phyloP scores from a whole-genome alignment of 345 rosid species.

The Odontarrhena argentea region DNA sequence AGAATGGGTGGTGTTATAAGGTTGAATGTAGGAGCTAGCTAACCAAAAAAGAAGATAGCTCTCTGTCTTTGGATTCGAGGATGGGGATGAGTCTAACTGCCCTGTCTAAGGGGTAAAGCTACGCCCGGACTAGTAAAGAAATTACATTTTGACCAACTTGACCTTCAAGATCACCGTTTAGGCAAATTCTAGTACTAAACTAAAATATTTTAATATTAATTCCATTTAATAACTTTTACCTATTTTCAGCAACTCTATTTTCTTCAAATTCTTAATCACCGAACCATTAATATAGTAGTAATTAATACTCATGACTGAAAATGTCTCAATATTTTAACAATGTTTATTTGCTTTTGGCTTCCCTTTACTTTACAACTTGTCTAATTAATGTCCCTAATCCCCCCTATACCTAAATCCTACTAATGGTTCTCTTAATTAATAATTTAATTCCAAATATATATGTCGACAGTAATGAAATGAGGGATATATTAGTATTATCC shows the following conservation, averaged over 20 bases:
- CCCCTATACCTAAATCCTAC: not conserved
- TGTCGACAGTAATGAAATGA: not conserved
- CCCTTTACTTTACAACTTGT: conserved; percentile 21
- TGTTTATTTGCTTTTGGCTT: conserved; percentile 23
- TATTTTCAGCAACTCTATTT: conserved; percentile 23
- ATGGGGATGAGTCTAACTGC: too few relatives aligned
- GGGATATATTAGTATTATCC: not conserved
- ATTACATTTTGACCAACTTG: conserved; percentile 15
- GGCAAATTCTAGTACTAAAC: not conserved
- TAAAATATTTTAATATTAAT: not conserved
- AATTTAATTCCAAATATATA: not conserved
- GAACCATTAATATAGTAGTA: conserved; percentile 26
- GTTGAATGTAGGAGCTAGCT: too few relatives aligned
- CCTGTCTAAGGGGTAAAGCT: too few relatives aligned
- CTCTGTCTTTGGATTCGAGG: too few relatives aligned
- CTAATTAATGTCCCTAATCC: conserved; percentile 4
- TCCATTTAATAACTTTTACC: conserved; percentile 16
- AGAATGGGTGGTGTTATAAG: too few relatives aligned
- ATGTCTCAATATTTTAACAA: conserved; percentile 25
- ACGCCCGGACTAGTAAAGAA: too few relatives aligned
- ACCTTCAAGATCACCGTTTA: conserved; percentile 37
- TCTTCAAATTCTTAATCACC: conserved; percentile 11
- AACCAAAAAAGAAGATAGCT: too few relatives aligned
- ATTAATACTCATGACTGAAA: conserved; percentile 19
- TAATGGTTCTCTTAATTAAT: not conserved